Percentiles rank a stretch among this genome's conserved stretches.
These are phyloP conservation scores for Gnetum montanum DNA, from an alignment of 75 land plant genomes.

Conservation along the genomic window DNA sequence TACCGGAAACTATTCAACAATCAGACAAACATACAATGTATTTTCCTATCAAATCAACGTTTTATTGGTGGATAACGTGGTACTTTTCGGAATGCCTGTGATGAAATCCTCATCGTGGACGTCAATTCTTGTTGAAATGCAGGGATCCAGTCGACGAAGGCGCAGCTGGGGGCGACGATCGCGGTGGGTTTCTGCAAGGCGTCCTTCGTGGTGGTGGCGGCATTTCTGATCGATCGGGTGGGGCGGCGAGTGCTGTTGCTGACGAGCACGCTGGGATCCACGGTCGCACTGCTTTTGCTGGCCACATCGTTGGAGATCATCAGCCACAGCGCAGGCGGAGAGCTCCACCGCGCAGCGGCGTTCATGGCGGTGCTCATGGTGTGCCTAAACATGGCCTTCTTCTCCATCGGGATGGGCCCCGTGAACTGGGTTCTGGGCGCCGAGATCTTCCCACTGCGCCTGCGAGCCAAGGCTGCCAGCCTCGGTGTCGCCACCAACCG, in stretches of 20 bases:
- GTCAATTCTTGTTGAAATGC: too few relatives aligned
- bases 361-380: slow-evolving; percentile 43
- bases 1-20: too few relatives aligned
- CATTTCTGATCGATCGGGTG: slow-evolving; percentile 40
- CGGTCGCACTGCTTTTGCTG: slow-evolving; percentile 31
- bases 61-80: too few relatives aligned
- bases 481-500: slow-evolving; percentile 59
- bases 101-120: too few relatives aligned
- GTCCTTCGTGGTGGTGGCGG: slow-evolving; percentile 57
- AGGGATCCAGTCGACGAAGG: slow-evolving; percentile 32
- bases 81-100: too few relatives aligned
- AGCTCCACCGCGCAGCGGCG: slow-evolving; percentile 20
- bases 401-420: slow-evolving; percentile 89
- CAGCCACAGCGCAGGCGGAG: slow-evolving; percentile 2
- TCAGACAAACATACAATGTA: too few relatives aligned
- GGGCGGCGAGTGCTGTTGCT: slow-evolving; percentile 72
- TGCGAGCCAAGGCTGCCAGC: slow-evolving; percentile 71
- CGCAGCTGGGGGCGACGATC: slow-evolving; percentile 42
- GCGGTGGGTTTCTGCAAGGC: slow-evolving; percentile 69
- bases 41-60: too few relatives aligned
- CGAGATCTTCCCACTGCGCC: slow-evolving; percentile 63
- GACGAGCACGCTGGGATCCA: slow-evolving; percentile 53
- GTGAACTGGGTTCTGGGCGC: slow-evolving; percentile 70
- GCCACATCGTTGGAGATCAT: slow-evolving; percentile 40
- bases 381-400: slow-evolving; percentile 52